Base-by-base conservation (phyloP, 768 basidiomycete genomes). In the Gyrodon lividus region DNA sequence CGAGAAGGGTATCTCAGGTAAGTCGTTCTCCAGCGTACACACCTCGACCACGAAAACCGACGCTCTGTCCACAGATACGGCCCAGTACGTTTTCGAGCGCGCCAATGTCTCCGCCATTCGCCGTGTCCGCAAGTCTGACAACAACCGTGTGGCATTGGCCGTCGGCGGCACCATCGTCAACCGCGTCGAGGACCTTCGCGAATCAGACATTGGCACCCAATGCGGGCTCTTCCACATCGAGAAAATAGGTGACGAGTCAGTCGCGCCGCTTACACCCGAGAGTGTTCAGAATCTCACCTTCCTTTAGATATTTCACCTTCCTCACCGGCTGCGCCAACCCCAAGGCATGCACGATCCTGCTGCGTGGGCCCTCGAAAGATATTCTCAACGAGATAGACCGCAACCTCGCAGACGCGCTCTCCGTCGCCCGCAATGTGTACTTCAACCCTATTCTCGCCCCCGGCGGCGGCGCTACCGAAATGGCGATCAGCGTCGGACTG, bases 331-430 rank as follows among this genome's bases (percentile, higher is more conserved):
- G 97, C 74, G 72, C 74, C 31, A 76, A 79, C 13, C 97, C 97
- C 5, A 96, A 97, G 74, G 97, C 96, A 1, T 98, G 97, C 79
- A 98, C 96, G 10, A 93, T 98, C 72, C 83, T 99, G 42, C 88
- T 99, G 13, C 92, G 96, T 37, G 95, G 97, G 2, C 97, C 97
- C 0, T 96, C 93, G 2, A 99, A 98, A 70, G 97, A 98, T 64
- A 93, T 98, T 61, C 77, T 99, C 43, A 97, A 98, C 70, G 97
- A 98, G 74, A 92, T 98, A 59, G 97, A 98, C 70, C 84, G 96
- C 45, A 99, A 98, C 71, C 80, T 98, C 26, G 92, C 93, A 2
- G 97, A 99, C 61, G 97, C 96, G 30, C 98, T 99, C 88, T 84
- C 87, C 33, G 95, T 98, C 49, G 96, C 96, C 3, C 86, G 96